Evolutionary conservation across 2,329 filamentous ascomycete genomes (phyloP), one percentile per base, ranked within the genome.

Genomic region (Canariomyces notabilis): DNA sequence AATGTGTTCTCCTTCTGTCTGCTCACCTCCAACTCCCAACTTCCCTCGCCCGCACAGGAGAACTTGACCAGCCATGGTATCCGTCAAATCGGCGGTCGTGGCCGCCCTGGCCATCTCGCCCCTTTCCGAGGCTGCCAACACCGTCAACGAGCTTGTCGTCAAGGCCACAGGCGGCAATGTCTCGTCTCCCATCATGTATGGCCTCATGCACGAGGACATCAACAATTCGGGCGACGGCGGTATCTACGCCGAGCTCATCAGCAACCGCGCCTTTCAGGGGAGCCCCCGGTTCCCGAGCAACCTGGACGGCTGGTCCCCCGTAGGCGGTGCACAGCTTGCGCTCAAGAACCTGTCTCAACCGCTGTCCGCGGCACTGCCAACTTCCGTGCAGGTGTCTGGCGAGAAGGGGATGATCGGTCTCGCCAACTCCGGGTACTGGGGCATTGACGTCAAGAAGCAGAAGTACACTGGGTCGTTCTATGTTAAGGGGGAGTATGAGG

Each of bases 151-250:
- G 36, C 46, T 55, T 2, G 7, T 38, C 19, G 46, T 55, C 38
- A 19, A 37, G 14, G 32, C 53, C 29, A 42, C 23, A 14, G 55
- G 55, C 32, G 55, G 55, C 11, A 56, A 56, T 34, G 41, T 36
- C 26, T 49, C 51, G 7, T 41, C 40, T 7, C 45, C 50, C 12
- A 47, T 46, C 19, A 45, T 51, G 37, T 55, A 56, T 36, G 55
- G 54, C 21, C 34, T 57, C 33, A 55, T 57, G 52, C 36, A 39
- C 6, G 21, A 79, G 75, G 77, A 80, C 44, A 83, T 83, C 61
- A 80, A 80, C 62, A 79, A 85, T 61, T 82, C 79, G 2, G 83
- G 83, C 2, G 84, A 88, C 58, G 83, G 84, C 18, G 84, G 83
- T 5, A 77, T 87, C 51, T 87, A 88, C 59, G 83, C 80, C 39